A percentile compares a stretch with the other conserved stretches of the same genome.
Conservation (phyloP, 192 early-diverging fungal genomes). For the Linnemannia hyalina region DNA sequence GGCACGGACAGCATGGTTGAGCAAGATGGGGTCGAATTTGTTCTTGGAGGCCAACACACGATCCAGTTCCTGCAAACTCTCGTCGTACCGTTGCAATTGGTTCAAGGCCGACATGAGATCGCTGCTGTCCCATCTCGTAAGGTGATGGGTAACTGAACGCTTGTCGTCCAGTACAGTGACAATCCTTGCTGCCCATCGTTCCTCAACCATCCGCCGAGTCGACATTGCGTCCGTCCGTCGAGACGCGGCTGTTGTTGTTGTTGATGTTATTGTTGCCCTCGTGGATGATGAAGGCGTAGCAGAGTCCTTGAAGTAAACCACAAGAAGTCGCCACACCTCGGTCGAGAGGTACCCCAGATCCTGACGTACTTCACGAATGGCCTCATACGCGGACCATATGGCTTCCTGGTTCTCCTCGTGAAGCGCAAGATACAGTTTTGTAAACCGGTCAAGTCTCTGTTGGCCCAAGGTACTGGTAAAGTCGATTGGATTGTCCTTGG, state of each 20-base stretch:
- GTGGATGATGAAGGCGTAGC: background rate
- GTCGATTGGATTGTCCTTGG: conserved; percentile 3
- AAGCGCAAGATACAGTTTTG: conserved; percentile 24
- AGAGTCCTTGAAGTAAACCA: conserved; percentile 37
- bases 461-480: background rate
- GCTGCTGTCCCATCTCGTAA: conserved; percentile 37
- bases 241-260: background rate
- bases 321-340: conserved; percentile 21
- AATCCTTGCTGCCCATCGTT: conserved; percentile 29
- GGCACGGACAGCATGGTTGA: conserved; percentile 44
- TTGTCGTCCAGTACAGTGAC: conserved; percentile 43
- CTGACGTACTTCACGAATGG: conserved; percentile 12
- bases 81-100: conserved; percentile 29
- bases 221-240: background rate
- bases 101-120: conserved; percentile 46
- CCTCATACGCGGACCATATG: conserved; percentile 40
- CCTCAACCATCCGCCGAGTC: background rate
- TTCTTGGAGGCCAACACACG: background rate
- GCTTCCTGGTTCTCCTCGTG: conserved; percentile 21
- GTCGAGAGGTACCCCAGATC: conserved; percentile 10
- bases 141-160: background rate
- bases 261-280: background rate
- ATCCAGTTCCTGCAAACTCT: conserved; percentile 30
- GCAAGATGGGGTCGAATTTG: conserved; percentile 33
- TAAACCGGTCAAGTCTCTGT: conserved; percentile 15